Evolutionary conservation across 2,329 filamentous ascomycete species (phyloP), one percentile per base, ranked within the genome.

Genomic region (Colletotrichum plurivorum): DNA sequence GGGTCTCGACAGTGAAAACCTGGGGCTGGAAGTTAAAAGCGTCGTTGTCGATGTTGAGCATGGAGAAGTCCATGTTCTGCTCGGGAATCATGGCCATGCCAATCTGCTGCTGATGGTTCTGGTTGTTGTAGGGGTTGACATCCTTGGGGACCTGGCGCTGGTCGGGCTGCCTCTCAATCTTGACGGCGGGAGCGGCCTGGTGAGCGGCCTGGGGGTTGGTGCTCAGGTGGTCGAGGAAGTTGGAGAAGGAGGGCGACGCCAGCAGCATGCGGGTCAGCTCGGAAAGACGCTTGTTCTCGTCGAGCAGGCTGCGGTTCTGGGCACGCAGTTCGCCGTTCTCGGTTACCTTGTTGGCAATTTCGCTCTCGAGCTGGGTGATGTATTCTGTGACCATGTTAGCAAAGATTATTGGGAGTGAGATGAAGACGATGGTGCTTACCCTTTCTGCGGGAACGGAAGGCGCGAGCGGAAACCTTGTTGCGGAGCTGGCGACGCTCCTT

Each of bases 401-500:
- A 58, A 3, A 41, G 6, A 5, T 2, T 22, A 4, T 4, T 20
- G 10, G n/a, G 13, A 6, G 25, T 1, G 15, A 7, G 31, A 27
- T 52, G 3, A 27, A 52, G 45, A 36, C 31, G 31, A 36, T 53
- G 22, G 2, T 72, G 77, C 88, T 86, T 90, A 98, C 95, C 95
- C 88, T 99, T 99, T 87, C 96, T 92, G 75, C 96, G 88, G n/a
- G 95, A 98, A 65, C 96, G 93, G 90, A 99, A 99, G 59, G 95
- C 95, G 74, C 96, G 94, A 71, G 96, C 96, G 49, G 96, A 99
- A 5, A 99, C 96, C 84, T 99, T 99, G 88, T 99, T 99, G 72
- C 96, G 90, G n/a, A 99, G 88, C 82, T 98, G 96, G 73, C 96
- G 92, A 70, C 96, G 92, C 83, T 98, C 95, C 84, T 98, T 98